A percentile compares a stretch with the other conserved stretches of the same genome.
phyloP scores from a whole-genome alignment of 2,329 filamentous ascomycete species.

The Mariannaea elegans region DNA sequence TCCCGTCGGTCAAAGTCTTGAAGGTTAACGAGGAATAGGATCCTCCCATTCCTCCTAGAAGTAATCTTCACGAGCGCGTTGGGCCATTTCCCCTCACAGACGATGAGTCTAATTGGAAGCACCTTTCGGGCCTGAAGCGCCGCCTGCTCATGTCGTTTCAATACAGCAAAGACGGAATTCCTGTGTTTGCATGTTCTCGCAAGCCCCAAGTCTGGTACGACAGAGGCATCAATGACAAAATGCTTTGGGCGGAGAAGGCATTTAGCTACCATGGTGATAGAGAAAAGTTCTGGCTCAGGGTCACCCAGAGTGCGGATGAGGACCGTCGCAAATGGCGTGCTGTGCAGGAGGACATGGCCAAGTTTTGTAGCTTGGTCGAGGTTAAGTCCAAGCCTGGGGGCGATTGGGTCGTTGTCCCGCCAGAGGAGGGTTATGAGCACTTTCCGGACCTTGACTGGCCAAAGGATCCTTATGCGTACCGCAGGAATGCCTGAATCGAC shows the following conservation, averaged over 20 bases:
- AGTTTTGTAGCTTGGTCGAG: conserved; percentile 9
- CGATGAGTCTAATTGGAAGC: background rate
- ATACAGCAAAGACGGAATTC: conserved; percentile 15
- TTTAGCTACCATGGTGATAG: background rate
- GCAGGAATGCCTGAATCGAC: too few species aligned
- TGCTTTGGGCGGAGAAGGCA: background rate
- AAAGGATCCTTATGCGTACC: background rate
- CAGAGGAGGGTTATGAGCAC: background rate
- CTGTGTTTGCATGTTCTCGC: conserved; percentile 7
- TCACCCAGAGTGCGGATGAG: background rate
- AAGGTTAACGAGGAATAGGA: conserved; percentile 18
- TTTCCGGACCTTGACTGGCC: background rate
- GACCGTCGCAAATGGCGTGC: background rate
- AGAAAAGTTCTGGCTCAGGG: background rate
- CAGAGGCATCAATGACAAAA: background rate
- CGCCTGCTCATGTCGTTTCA: conserved; percentile 1
- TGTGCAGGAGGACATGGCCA: conserved; percentile 4
- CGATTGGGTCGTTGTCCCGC: background rate
- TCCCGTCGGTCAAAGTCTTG: conserved; percentile 4
- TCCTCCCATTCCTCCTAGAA: background rate
- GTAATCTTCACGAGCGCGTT: background rate
- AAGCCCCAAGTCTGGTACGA: conserved; percentile 5
- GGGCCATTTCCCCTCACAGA: background rate
- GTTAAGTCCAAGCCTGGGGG: conserved; percentile 4
- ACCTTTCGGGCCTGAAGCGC: background rate